A percentile compares a stretch with the other conserved stretches of the same genome.
Evolutionary conservation across 2,329 filamentous ascomycete genomes (phyloP).

Genomic region (Neonectria neomacrospora): DNA sequence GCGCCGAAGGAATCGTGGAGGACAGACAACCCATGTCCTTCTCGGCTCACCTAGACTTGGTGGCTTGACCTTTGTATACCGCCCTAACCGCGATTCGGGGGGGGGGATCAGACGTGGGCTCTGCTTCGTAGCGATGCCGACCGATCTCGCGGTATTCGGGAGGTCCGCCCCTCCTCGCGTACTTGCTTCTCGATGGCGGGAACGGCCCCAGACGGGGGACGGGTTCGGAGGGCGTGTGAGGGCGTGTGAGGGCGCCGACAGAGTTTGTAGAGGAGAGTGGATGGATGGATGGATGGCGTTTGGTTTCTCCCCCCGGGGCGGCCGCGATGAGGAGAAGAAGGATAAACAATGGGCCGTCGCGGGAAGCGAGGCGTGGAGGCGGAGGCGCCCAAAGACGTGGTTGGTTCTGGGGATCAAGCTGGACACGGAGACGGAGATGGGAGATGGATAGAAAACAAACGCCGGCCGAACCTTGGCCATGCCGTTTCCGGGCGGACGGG

Average conservation of each 20-base stretch:
- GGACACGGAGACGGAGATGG: not conserved
- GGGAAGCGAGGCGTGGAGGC: not conserved
- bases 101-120: too few species aligned
- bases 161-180: not conserved
- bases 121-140: not conserved
- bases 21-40: too few species aligned
- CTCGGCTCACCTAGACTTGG: too few species aligned
- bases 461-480: not conserved
- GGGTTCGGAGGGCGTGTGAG: not conserved
- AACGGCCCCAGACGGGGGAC: not conserved
- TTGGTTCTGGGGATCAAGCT: not conserved
- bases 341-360: not conserved
- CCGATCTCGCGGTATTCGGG: not conserved
- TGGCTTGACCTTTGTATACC: not conserved
- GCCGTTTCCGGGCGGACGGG: constrained; percentile 21
- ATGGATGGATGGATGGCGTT: not conserved
- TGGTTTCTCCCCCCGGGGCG: not conserved
- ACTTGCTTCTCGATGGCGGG: constrained; percentile 3
- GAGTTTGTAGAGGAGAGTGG: not conserved
- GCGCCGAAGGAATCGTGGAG: too few species aligned
- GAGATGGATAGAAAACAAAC: not conserved
- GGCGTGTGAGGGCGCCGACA: not conserved
- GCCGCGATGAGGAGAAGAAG: not conserved
- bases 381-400: not conserved
- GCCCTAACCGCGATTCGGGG: not conserved